Evolutionary conservation across 1,139 yeast genomes (phyloP), one percentile per base, ranked within the genome.

Genomic region (Blastobotrys apis): DNA sequence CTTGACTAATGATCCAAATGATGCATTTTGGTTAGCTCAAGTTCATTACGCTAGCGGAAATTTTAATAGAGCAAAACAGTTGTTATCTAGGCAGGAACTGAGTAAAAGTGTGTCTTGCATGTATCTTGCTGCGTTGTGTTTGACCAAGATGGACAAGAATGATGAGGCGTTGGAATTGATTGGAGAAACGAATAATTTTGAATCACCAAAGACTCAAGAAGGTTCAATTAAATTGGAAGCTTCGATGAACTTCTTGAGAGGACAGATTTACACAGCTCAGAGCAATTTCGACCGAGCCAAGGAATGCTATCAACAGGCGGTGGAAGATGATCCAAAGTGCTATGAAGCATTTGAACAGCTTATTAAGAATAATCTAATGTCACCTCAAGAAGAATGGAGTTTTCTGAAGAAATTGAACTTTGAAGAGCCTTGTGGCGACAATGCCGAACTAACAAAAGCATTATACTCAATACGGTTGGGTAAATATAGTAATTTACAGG

Each of bases 11-110:
- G 97, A 90, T 58, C 84, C 96, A 13, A 85, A 84, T 57, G 97
- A 92, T 63, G 97, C 97, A 12, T 90, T 88, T 63, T 92, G 97
- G 97, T 71, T 92, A 35, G 97, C 95, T 0, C 96, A 92, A 65
- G 94, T 85, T 2, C 81, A 84, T 60, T 86, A 80, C 63, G 69
- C 75, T 42, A 75, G 79, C 50, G 92, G 94, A 10, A 80, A 85
- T 59, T 88, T 78, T 61, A 75, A 83, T 32, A 71, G 97, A 35
- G 97, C 95, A 2, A 77, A 86, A 46, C 81, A 80, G 53, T 65
- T 90, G 39, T 62, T 78, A 13, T 57, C 60, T 22, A 64, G 68
- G 37, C 60, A 51, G 17, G 58, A 65, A 42, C 57, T 73, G 37
- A 31, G 15, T 5, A 73, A 67, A 19, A 72, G 74, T 45, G 84